A percentile compares a stretch with the other conserved stretches of the same genome.
phyloP scores from a whole-genome alignment of 2,329 filamentous ascomycete species.

The Triangularia setosa region DNA sequence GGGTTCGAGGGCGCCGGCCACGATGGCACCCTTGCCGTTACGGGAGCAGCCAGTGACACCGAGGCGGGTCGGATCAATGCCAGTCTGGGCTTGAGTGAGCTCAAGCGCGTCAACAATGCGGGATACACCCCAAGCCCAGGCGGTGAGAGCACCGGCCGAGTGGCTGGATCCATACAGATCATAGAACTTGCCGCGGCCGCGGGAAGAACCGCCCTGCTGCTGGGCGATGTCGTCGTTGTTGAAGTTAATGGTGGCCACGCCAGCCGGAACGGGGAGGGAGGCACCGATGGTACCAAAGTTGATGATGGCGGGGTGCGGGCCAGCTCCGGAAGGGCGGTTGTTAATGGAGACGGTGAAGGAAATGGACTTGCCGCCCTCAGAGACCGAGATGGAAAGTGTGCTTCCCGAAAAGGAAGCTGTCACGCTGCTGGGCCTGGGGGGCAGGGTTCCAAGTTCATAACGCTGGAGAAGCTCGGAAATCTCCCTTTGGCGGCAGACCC shows the following conservation, averaged over 20 bases:
- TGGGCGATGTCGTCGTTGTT: conserved; percentile 47
- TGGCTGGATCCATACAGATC: conserved; percentile 44
- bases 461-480: conserved; percentile 35
- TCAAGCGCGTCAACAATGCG: conserved; percentile 48
- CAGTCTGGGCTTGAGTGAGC: conserved; percentile 31
- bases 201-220: conserved; percentile 47
- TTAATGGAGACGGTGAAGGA: conserved; percentile 31
- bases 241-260: conserved; percentile 46
- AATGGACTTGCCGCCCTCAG: conserved; percentile 32
- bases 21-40: conserved; percentile 49
- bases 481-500: conserved; percentile 40
- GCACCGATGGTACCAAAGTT: conserved; percentile 46
- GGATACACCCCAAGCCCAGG: conserved; percentile 48
- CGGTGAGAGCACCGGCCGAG: conserved; percentile 43
- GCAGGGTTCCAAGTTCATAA: conserved; percentile 38
- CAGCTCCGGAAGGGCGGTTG: conserved; percentile 32
- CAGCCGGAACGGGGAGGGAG: conserved; percentile 43
- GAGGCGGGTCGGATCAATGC: conserved; percentile 35
- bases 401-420: conserved; percentile 32
- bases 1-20: conserved; percentile 45
- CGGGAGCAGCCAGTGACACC: conserved; percentile 50
- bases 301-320: conserved; percentile 46
- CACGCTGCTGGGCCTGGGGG: conserved; percentile 33
- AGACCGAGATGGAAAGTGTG: conserved; percentile 35
- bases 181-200: conserved; percentile 47